Conservation (phyloP, 2,329 filamentous ascomycete genomes). For the Arthroderma sp. region DNA sequence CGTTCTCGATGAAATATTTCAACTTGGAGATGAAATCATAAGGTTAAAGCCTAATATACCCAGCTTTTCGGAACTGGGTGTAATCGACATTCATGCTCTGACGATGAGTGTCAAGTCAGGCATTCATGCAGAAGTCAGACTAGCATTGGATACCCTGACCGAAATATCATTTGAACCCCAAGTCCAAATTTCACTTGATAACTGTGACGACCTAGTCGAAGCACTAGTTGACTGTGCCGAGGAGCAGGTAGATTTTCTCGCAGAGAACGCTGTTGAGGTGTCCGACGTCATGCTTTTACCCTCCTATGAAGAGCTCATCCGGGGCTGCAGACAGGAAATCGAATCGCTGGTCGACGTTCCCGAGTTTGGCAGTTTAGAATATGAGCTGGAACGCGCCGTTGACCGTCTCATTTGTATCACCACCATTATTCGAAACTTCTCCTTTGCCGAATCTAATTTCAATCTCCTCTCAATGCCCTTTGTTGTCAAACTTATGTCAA, state of each 20-base stretch:
- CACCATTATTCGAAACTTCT: conserved; percentile 83
- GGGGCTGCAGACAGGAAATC: conserved; percentile 63
- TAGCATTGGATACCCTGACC: conserved; percentile 74
- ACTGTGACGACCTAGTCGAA: conserved; percentile 80
- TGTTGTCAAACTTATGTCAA: conserved; percentile 72
- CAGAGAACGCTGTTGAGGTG: conserved; percentile 70
- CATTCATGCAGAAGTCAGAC: conserved; percentile 74
- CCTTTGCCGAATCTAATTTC: conserved; percentile 72
- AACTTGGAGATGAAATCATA: conserved; percentile 54
- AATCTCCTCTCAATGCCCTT: conserved; percentile 57
- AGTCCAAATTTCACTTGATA: conserved; percentile 53
- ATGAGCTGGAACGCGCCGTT: conserved; percentile 73
- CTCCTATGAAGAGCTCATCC: conserved; percentile 75
- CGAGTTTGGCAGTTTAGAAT: conserved; percentile 60
- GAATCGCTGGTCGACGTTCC: conserved; percentile 59
- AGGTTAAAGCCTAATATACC: conserved; percentile 63
- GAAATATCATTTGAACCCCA: conserved; percentile 53
- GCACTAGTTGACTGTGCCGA: conserved; percentile 82
- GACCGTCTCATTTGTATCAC: conserved; percentile 83
- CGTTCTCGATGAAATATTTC: conserved; percentile 50
- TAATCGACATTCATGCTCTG: conserved; percentile 80
- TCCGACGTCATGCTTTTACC: conserved; percentile 73
- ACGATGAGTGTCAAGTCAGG: conserved; percentile 83
- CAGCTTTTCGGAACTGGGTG: conserved; percentile 60
- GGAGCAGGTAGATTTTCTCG: conserved; percentile 71